A percentile compares a stretch with the other conserved stretches of the same genome.
These are phyloP conservation scores for Esteya vermicola DNA, from an alignment of 2,329 filamentous ascomycete genomes.

Conservation along the genomic window DNA sequence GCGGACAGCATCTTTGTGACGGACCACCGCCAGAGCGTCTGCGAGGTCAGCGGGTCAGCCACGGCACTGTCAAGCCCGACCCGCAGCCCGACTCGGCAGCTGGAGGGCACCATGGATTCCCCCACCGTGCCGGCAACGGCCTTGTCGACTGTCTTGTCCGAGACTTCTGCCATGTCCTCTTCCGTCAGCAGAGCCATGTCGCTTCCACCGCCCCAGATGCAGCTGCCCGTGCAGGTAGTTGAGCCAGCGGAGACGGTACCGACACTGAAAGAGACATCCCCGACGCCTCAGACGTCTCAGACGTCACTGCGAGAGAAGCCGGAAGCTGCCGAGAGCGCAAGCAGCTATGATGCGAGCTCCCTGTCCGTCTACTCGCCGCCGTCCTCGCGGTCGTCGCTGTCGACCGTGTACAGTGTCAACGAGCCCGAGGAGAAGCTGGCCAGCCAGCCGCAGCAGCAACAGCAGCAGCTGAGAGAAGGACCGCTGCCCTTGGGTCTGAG, in stretches of 20 bases:
- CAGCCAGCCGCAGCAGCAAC: not conserved
- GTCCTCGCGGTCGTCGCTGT: slow-evolving; percentile 28
- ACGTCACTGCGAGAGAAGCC: too few relatives aligned
- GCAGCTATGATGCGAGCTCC: not conserved
- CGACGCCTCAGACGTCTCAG: too few relatives aligned
- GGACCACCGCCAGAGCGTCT: not conserved
- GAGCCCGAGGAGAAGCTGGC: slow-evolving; percentile 17
- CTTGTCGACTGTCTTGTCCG: not conserved
- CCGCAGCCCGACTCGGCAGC: not conserved
- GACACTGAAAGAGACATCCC: too few relatives aligned
- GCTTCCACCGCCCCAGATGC: not conserved
- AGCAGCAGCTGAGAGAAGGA: not conserved
- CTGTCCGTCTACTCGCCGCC: slow-evolving; percentile 2
- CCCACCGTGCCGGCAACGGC: not conserved
- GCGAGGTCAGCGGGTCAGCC: slow-evolving; percentile 1
- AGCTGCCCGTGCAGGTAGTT: not conserved
- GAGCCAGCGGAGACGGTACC: too few relatives aligned
- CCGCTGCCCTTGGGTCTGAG: too few relatives aligned
- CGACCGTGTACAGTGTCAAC: slow-evolving; percentile 41
- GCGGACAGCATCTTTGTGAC: slow-evolving; percentile 7
- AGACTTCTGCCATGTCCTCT: too few relatives aligned
- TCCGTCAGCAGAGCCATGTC: too few relatives aligned
- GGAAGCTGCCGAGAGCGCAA: too few relatives aligned
- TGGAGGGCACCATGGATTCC: not conserved
- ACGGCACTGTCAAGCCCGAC: slow-evolving; percentile 9